Evolutionary conservation across 83 land plant genomes (phyloP).

Genomic region (Picea mariana): DNA sequence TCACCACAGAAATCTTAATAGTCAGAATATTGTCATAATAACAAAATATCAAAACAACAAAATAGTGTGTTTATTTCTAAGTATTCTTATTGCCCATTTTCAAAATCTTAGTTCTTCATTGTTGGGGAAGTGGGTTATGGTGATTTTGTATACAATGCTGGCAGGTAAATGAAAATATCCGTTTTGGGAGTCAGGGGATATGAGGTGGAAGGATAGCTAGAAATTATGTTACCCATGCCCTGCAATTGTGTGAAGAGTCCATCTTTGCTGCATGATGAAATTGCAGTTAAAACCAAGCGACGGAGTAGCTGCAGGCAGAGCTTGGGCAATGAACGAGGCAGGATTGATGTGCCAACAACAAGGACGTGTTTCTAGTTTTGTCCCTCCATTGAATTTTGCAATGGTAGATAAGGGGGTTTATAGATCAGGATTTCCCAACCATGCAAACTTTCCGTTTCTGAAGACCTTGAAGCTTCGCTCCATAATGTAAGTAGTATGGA

Average conservation of each 20-base stretch:
- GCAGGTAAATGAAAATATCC: too few relatives aligned
- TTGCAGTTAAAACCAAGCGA: constrained; percentile 6
- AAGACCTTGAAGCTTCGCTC: constrained; percentile 61
- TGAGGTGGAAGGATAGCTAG: neutral
- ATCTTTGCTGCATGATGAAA: neutral
- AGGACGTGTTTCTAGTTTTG: constrained; percentile 32
- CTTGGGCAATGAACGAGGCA: neutral
- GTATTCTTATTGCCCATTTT: neutral
- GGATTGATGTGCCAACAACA: neutral
- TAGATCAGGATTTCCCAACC: constrained; percentile 82
- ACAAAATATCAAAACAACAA: too few relatives aligned
- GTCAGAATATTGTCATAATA: too few relatives aligned
- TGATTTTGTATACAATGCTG: neutral
- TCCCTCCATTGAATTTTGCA: constrained; percentile 82
- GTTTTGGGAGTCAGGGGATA: neutral
- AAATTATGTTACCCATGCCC: neutral
- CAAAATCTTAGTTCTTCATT: neutral
- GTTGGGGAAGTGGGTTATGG: neutral
- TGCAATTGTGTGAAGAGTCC: neutral
- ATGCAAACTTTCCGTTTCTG: constrained; percentile 68
- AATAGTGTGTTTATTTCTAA: neutral
- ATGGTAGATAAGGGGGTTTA: constrained; percentile 87
- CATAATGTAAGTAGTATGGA: constrained; percentile 38
- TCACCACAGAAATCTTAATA: too few relatives aligned
- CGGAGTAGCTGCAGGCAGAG: constrained; percentile 5